Evolutionary conservation across 1,284 basidiomycete species (phyloP), one percentile per base, ranked within the genome.

Genomic region (Wolfiporia cocos): DNA sequence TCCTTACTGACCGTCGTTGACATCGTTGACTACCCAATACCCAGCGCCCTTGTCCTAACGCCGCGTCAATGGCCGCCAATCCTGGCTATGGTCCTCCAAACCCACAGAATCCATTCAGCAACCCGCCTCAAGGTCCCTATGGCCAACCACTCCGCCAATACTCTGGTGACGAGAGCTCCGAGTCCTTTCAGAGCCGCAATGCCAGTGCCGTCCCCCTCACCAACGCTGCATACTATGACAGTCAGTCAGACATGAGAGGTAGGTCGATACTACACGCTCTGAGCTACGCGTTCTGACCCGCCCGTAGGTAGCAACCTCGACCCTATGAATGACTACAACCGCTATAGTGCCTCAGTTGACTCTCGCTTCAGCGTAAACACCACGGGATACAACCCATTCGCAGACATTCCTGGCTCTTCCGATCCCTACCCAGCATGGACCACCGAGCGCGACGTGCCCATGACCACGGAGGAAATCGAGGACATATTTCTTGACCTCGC

Each of bases 401-500:
- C 71, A 49, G 68, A 63, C 39, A 49, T 63, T 2, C 68, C 61
- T 56, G 69, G 67, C 11, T 66, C 74, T 20, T 64, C 72, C 30
- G 86, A 93, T 53, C 89, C 88, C 19, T 95, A 92, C 62, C 95
- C 96, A 37, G 93, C 94, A 30, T 99, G 96, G 95, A 81, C 88
- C 26, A 76, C 86, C 32, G 91, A 96, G 54, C 85, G 89, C 52
- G 87, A 94, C 62, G 95, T 97, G 52, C 96, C 95, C 45, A 86
- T 99, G 59, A 94, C 92, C 39, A 95, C 91, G 51, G 95, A 99
- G 58, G 95, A 99, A 68, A 97, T 99, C 50, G 96, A 99, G 67
- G 96, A 99, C 63, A 94, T 99, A 49, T 93, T 99, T 61, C 87
- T 99, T 58, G 96, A 99, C 67, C 79, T 99, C 45, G 87, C 92